A percentile compares a stretch with the other conserved stretches of the same genome.
Evolutionary conservation across 768 basidiomycete genomes (phyloP).

Genomic region (Thelephora aurantiotincta): DNA sequence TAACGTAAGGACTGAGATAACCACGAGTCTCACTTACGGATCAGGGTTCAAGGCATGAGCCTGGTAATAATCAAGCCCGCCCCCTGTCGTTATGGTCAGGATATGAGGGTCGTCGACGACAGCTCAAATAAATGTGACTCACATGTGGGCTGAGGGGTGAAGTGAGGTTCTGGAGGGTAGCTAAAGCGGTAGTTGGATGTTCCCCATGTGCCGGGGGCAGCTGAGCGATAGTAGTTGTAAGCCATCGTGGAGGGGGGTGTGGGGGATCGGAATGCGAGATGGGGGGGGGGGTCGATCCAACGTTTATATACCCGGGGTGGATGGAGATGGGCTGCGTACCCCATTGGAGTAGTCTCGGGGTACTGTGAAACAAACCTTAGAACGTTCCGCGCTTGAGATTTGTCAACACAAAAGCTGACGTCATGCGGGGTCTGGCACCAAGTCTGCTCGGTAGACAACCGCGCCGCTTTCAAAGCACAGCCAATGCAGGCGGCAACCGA

Average conservation of each 20-base stretch:
- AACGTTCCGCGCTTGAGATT: too few species aligned
- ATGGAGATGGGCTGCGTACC: too few species aligned
- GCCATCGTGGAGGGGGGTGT: neutral
- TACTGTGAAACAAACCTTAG: too few species aligned
- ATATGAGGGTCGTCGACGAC: neutral
- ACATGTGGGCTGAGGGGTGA: constrained; percentile 40
- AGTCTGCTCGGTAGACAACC: too few species aligned
- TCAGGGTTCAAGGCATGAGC: constrained; percentile 45
- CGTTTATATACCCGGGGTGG: too few species aligned
- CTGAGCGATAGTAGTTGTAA: neutral
- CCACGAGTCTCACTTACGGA: constrained; percentile 27
- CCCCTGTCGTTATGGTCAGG: constrained; percentile 26
- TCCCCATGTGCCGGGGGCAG: neutral
- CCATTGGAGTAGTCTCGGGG: too few species aligned
- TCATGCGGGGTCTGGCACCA: too few species aligned
- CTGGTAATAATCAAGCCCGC: constrained; percentile 46
- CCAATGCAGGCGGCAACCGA: too few species aligned
- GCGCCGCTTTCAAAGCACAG: too few species aligned
- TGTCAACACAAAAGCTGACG: too few species aligned
- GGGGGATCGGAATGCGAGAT: neutral
- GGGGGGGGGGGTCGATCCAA: too few species aligned
- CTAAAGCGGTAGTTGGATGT: constrained; percentile 18
- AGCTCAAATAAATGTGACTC: constrained; percentile 15
- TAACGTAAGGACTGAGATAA: too few species aligned
- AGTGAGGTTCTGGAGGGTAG: constrained; percentile 19